Conservation (phyloP, 2,329 filamentous ascomycete genomes). For the Neofusicoccum laricinum region DNA sequence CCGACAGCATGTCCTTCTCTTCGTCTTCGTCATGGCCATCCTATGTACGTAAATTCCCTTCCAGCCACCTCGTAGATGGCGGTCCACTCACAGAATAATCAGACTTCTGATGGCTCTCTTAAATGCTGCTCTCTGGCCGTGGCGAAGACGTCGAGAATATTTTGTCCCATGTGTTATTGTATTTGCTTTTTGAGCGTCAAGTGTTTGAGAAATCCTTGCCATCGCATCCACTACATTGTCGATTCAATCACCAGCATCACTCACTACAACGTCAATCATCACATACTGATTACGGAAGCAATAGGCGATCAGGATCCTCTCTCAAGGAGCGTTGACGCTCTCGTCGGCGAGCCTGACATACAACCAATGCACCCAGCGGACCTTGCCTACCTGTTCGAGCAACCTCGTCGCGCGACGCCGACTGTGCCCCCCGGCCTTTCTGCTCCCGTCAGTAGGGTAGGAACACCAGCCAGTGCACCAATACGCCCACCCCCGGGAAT, state of each 20-base stretch:
- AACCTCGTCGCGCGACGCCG: slow-evolving; percentile 42
- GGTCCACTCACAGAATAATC: slow-evolving; percentile 39
- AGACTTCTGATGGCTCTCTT: slow-evolving; percentile 37
- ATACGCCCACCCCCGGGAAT: slow-evolving; percentile 14
- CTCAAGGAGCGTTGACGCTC: slow-evolving; percentile 62
- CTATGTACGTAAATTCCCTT: slow-evolving; percentile 43
- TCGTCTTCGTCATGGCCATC: slow-evolving; percentile 46
- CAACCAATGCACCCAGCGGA: slow-evolving; percentile 29
- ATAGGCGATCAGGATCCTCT: slow-evolving; percentile 13
- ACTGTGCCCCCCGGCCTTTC: slow-evolving; percentile 46
- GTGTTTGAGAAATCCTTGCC: slow-evolving; percentile 18
- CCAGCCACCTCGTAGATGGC: slow-evolving; percentile 36
- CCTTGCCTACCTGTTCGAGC: slow-evolving; percentile 26
- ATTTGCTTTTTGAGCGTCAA: slow-evolving; percentile 2
- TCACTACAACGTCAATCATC: not conserved
- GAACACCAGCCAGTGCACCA: slow-evolving; percentile 10
- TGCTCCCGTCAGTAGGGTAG: slow-evolving; percentile 24
- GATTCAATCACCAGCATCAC: slow-evolving; percentile 9
- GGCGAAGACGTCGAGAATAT: slow-evolving; percentile 35
- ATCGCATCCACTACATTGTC: not conserved
- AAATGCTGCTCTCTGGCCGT: slow-evolving; percentile 30
- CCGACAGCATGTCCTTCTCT: slow-evolving; percentile 37
- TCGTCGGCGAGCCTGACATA: slow-evolving; percentile 57
- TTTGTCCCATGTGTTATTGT: not conserved
- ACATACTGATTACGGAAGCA: slow-evolving; percentile 41